Conservation (phyloP, 768 basidiomycete species). For the Kwoniella sp. region DNA sequence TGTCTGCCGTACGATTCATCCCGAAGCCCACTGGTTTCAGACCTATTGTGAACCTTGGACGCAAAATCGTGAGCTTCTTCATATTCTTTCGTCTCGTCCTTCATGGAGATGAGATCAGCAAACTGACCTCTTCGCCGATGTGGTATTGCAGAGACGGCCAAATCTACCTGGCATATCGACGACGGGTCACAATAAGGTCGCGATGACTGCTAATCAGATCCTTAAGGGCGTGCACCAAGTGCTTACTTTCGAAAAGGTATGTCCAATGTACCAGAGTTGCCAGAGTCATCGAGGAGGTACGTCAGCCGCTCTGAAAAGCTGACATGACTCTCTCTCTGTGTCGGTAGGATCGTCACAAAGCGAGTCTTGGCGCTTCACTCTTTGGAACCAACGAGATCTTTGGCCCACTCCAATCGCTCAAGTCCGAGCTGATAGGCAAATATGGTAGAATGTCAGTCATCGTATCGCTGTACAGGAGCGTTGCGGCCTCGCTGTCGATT, state of each 20-base stretch:
- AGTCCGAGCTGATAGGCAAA: constrained; percentile 58
- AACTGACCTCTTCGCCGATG: constrained; percentile 2
- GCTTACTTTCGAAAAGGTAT: constrained; percentile 81
- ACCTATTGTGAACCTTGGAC: constrained; percentile 82
- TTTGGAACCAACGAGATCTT: constrained; percentile 84
- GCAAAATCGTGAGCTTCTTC: constrained; percentile 33
- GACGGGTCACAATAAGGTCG: constrained; percentile 21
- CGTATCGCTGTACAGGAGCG: neutral
- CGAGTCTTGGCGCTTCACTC: constrained; percentile 76
- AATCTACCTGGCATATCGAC: constrained; percentile 23
- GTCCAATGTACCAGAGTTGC: too few relatives aligned
- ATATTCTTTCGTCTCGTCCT: neutral
- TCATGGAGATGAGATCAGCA: neutral
- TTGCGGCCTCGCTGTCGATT: neutral
- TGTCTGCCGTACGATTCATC: constrained; percentile 64
- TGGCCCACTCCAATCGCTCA: constrained; percentile 70
- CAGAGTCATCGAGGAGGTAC: too few relatives aligned
- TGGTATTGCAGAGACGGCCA: constrained; percentile 3
- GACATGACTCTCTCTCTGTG: neutral
- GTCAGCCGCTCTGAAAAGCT: neutral
- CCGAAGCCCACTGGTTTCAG: constrained; percentile 95
- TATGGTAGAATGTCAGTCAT: constrained; percentile 63
- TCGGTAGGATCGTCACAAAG: constrained; percentile 65
- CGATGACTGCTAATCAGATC: constrained; percentile 81
- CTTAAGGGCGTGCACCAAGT: constrained; percentile 83